Percentiles rank a stretch among this genome's conserved stretches.
Conservation (phyloP, 2,329 filamentous ascomycete genomes). For the Hymenoscyphus salicellus region DNA sequence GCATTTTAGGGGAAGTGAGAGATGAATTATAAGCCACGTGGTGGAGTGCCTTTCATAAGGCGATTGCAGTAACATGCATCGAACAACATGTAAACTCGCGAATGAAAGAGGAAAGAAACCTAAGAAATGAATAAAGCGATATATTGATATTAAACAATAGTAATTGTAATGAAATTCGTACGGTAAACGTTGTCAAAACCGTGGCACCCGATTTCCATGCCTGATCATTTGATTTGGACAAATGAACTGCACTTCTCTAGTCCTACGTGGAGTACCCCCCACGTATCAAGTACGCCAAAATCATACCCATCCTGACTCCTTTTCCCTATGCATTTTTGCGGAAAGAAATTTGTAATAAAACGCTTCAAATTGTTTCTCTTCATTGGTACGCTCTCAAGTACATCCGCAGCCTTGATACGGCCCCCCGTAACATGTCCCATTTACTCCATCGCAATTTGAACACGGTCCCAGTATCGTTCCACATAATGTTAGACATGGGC, state of each 20-base stretch:
- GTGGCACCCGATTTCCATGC: neutral
- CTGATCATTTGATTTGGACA: neutral
- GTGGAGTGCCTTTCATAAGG: neutral
- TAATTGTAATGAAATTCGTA: neutral
- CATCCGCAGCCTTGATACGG: constrained; percentile 10
- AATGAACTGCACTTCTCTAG: neutral
- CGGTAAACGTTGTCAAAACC: neutral
- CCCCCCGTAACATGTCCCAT: constrained; percentile 5
- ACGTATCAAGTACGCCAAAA: neutral
- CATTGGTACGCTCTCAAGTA: neutral
- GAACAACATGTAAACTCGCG: neutral
- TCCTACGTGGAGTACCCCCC: neutral
- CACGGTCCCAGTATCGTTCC: constrained; percentile 9
- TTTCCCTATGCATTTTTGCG: neutral
- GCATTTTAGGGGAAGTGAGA: neutral
- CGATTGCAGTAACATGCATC: neutral
- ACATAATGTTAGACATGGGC: constrained; percentile 11
- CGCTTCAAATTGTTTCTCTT: neutral
- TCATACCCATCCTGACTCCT: neutral
- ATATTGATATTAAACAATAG: neutral
- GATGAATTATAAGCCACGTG: neutral
- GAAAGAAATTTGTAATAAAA: neutral
- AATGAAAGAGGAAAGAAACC: neutral
- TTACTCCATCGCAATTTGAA: constrained; percentile 6
- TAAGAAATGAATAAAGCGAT: neutral